Percentiles rank a stretch among this genome's conserved stretches.
Conservation (phyloP, 305 asterid genomes). For the Withania somnifera region DNA sequence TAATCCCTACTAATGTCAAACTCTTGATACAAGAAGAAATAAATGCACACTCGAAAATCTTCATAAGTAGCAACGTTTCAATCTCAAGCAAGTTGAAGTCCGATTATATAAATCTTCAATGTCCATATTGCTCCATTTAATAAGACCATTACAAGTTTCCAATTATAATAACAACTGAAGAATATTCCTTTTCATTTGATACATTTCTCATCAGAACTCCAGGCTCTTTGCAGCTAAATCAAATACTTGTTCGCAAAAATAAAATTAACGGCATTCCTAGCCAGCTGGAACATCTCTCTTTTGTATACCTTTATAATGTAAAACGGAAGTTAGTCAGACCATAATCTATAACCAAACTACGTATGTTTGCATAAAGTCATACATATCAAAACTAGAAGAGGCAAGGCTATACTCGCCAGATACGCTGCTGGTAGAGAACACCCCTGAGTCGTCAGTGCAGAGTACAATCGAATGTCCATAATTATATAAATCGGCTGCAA, state of each 20-base stretch:
- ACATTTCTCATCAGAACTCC: conserved; percentile 14
- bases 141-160: background rate
- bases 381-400: conserved; percentile 50
- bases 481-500: conserved; percentile 55
- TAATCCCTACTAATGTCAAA: no score
- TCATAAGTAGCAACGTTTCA: background rate
- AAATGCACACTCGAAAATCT: no score
- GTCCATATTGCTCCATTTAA: background rate
- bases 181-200: background rate
- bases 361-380: background rate
- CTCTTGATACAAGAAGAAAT: no score
- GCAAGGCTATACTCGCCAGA: conserved; percentile 49
- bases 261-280: conserved; percentile 27
- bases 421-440: conserved; percentile 50
- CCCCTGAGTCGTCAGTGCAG: conserved; percentile 63
- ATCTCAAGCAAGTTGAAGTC: background rate
- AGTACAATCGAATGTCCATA: conserved; percentile 46
- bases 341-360: background rate
- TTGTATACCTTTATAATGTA: conserved; percentile 29
- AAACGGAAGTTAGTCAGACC: background rate
- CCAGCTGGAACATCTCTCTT: conserved; percentile 45
- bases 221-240: conserved; percentile 21
- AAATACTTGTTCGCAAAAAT: conserved; percentile 41
- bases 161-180: background rate
- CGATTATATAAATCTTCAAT: background rate